Conservation (phyloP, 164 flowering plant species). For the Brasenia schreberi region DNA sequence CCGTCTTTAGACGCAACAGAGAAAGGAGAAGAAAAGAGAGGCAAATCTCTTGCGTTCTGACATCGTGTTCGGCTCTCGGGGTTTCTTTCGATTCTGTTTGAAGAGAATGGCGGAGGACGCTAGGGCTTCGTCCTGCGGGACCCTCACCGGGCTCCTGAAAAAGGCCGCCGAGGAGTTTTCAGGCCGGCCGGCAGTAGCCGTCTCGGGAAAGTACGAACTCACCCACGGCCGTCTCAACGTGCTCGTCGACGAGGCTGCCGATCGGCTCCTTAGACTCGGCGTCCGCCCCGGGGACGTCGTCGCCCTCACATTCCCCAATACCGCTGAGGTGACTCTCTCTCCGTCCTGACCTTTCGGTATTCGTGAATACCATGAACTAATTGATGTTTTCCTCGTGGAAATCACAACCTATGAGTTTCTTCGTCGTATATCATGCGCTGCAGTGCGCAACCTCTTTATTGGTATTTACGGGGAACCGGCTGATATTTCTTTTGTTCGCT, state of each 20-base stretch:
- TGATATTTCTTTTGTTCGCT: too few relatives aligned
- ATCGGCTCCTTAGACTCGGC: constrained; percentile 37
- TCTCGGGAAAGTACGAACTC: constrained; percentile 59
- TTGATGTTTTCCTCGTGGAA: background rate
- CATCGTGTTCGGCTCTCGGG: background rate
- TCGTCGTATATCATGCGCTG: too few relatives aligned
- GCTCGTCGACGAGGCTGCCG: constrained; percentile 55
- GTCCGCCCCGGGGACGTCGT: constrained; percentile 58
- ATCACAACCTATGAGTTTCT: background rate
- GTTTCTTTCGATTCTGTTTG: background rate
- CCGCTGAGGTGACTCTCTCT: constrained; percentile 54
- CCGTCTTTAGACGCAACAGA: background rate
- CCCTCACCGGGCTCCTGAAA: constrained; percentile 49
- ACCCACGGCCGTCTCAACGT: constrained; percentile 42
- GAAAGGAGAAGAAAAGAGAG: background rate
- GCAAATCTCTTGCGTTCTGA: background rate
- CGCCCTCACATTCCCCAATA: constrained; percentile 87
- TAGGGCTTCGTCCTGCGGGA: constrained; percentile 3
- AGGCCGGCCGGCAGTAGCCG: constrained; percentile 44
- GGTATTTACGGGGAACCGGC: too few relatives aligned
- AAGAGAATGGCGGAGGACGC: background rate
- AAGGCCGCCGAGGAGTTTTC: constrained; percentile 41
- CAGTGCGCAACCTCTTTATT: too few relatives aligned
- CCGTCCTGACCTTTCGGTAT: background rate
- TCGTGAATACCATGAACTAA: background rate